A percentile compares a stretch with the other conserved stretches of the same genome.
Evolutionary conservation across 306 rosid species (phyloP).

Genomic region (Cucurbita pepo): DNA sequence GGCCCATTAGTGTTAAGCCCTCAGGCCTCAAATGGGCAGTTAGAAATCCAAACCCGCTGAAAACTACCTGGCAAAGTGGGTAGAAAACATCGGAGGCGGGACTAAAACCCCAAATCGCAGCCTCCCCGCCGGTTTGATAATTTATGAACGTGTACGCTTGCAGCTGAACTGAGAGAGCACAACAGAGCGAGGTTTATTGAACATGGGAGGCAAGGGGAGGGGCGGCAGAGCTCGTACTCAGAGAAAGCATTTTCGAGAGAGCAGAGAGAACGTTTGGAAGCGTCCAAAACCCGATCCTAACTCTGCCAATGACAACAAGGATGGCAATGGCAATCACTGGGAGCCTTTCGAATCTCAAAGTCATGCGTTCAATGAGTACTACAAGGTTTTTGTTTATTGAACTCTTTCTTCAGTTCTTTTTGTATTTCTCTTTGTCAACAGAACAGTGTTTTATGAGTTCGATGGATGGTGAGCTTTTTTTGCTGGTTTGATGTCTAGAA

Average conservation of each 20-base stretch:
- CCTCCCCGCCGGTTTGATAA: neutral
- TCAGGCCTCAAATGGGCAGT: neutral
- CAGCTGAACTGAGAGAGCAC: neutral
- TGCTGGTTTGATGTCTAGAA: neutral
- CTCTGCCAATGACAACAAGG: slow-evolving; percentile 8
- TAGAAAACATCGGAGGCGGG: neutral
- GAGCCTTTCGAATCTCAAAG: neutral
- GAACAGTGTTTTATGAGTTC: neutral
- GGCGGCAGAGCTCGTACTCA: slow-evolving; percentile 79
- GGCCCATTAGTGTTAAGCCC: neutral
- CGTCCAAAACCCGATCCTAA: slow-evolving; percentile 55
- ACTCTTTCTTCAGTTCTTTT: too few relatives aligned
- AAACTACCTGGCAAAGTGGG: neutral
- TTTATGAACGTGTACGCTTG: neutral
- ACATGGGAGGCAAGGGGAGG: slow-evolving; percentile 48
- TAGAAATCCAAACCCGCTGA: neutral
- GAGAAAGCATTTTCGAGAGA: slow-evolving; percentile 60
- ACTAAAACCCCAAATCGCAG: slow-evolving; percentile 1
- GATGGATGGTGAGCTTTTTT: too few relatives aligned
- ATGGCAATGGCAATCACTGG: neutral
- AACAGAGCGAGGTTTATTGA: neutral
- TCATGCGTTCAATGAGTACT: neutral
- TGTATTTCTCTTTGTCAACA: neutral
- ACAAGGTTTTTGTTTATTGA: neutral
- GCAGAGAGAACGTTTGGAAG: slow-evolving; percentile 90